Conservation (phyloP, 1,139 yeast genomes). For the Diutina ranongensis region DNA sequence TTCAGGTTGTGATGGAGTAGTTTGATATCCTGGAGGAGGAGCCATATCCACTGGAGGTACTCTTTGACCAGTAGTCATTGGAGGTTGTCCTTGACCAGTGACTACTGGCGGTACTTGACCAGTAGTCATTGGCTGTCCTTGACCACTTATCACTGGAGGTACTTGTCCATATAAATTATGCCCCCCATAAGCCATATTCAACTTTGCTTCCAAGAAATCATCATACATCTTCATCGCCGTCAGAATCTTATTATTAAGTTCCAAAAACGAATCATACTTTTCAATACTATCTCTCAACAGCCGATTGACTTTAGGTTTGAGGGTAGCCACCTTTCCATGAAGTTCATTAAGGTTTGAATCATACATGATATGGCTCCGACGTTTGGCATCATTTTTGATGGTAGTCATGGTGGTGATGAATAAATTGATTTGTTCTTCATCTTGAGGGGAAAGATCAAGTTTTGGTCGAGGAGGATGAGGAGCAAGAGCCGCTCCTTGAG, state of each 20-base stretch:
- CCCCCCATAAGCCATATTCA: slow-evolving; percentile 35
- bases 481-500: background rate
- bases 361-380: slow-evolving; percentile 40
- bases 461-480: background rate
- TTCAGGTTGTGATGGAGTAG: background rate
- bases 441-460: slow-evolving; percentile 39
- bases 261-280: slow-evolving; percentile 61
- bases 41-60: too few relatives aligned
- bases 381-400: slow-evolving; percentile 36
- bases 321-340: slow-evolving; percentile 48
- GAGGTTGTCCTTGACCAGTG: background rate
- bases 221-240: slow-evolving; percentile 75
- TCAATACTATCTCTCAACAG: slow-evolving; percentile 52
- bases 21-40: too few relatives aligned
- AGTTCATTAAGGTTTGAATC: slow-evolving; percentile 54
- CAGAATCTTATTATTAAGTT: slow-evolving; percentile 71
- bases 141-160: too few relatives aligned
- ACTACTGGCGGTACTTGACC: too few relatives aligned
- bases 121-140: too few relatives aligned
- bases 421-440: slow-evolving; percentile 56
- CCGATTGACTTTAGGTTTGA: slow-evolving; percentile 67
- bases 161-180: slow-evolving; percentile 12
- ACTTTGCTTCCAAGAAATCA: slow-evolving; percentile 58
- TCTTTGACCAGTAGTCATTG: background rate
- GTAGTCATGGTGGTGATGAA: slow-evolving; percentile 57